Conservation (phyloP, 371 early-diverging fungal genomes). For the Mucor velutinosus region DNA sequence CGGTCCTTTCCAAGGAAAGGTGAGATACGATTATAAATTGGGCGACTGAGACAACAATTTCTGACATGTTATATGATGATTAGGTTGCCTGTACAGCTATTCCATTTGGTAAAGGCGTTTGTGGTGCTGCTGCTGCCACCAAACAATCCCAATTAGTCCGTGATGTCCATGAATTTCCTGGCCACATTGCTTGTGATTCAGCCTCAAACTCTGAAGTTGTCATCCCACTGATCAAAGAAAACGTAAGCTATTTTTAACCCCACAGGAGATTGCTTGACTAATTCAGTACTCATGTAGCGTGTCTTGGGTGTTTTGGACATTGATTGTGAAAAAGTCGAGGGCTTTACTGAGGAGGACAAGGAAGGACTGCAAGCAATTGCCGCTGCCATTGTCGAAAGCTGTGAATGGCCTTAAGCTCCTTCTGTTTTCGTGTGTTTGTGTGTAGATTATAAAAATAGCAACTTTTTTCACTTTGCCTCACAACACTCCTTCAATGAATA, state of each 20-base stretch:
- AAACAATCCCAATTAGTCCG: conserved; percentile 62
- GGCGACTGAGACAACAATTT: not conserved
- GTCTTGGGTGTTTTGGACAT: conserved; percentile 86
- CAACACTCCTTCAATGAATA: not conserved
- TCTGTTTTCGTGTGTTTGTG: not conserved
- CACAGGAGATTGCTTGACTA: not conserved
- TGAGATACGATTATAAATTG: conserved; percentile 19
- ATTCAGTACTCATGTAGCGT: conserved; percentile 31
- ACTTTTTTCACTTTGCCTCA: not conserved
- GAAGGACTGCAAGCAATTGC: conserved; percentile 75
- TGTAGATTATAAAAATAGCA: not conserved
- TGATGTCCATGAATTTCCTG: conserved; percentile 84
- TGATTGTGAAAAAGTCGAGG: conserved; percentile 75
- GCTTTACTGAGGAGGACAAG: conserved; percentile 78
- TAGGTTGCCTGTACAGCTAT: conserved; percentile 86
- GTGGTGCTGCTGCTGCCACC: conserved; percentile 77
- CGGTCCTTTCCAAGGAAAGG: conserved; percentile 93
- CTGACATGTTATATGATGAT: not conserved
- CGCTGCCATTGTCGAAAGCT: conserved; percentile 60
- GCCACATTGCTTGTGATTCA: conserved; percentile 94
- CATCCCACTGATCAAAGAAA: conserved; percentile 73
- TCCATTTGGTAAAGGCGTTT: conserved; percentile 83
- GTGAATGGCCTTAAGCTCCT: conserved; percentile 49
- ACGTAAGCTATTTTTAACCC: conserved; percentile 32
- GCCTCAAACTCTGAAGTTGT: conserved; percentile 89